phyloP scores from a whole-genome alignment of 169 alveolate genomes.

The Eimeria maxima region DNA sequence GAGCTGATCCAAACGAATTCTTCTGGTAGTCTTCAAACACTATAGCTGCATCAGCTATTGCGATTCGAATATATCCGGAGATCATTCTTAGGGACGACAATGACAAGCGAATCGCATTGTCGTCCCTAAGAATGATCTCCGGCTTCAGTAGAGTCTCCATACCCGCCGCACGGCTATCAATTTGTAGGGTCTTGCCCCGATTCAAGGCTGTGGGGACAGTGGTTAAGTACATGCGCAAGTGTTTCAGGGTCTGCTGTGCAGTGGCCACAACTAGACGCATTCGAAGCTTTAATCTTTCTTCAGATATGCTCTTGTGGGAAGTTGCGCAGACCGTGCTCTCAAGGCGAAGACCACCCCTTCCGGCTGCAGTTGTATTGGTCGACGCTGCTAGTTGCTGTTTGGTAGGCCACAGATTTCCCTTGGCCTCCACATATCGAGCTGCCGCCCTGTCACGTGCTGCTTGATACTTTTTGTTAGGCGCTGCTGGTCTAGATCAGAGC shows the following conservation, averaged over 20 bases:
- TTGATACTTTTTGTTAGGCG: neutral
- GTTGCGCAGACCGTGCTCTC: slow-evolving; percentile 3
- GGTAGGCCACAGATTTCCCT: neutral
- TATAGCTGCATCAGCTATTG: neutral
- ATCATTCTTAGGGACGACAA: no score
- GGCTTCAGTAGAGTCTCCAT: neutral
- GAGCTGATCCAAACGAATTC: neutral
- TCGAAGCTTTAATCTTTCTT: neutral
- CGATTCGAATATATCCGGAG: no score
- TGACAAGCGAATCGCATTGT: no score
- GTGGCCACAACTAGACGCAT: neutral
- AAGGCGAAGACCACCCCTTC: neutral
- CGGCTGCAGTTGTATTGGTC: neutral
- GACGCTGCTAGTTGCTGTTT: neutral
- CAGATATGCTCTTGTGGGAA: slow-evolving; percentile 13
- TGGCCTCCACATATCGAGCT: neutral
- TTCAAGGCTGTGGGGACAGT: neutral
- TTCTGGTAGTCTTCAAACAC: neutral
- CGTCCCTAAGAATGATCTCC: neutral
- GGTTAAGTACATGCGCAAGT: neutral
- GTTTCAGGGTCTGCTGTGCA: neutral
- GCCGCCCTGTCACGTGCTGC: neutral
- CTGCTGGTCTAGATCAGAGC: slow-evolving; percentile 10
- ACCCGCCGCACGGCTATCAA: neutral
- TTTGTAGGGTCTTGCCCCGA: neutral